Evolutionary conservation across 2,329 filamentous ascomycete genomes (phyloP), one percentile per base, ranked within the genome.

Genomic region (Fusarium tanahbumbuense): DNA sequence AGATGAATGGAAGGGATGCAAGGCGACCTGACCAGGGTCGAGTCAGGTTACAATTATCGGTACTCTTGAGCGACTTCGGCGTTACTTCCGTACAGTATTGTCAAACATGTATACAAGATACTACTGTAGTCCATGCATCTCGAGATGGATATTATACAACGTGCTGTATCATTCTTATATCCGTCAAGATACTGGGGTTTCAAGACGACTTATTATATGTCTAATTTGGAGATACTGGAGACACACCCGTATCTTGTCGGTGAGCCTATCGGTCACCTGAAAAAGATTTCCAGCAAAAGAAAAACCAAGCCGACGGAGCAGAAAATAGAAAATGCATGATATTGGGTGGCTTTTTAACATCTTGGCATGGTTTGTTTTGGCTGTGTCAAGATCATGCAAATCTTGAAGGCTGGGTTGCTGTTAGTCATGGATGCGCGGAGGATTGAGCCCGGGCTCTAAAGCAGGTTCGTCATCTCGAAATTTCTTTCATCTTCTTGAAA

Each of bases 361-460:
- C 63, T 71, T 67, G 69, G 60, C 64, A 62, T 47, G 52, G 41
- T 49, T 73, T 68, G 61, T 67, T 66, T 55, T 57, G 52, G 60
- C 64, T 75, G 72, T 73, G 72, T 74, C 72, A 75, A 71, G 63
- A 68, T 75, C 72, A 74, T 74, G 72, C 72, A 74, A 72, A 73
- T 67, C 41, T 45, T 55, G 42, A 54, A 50, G 57, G 44, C 41
- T 58, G 53, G 40, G 45, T 57, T 48, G 44, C 41, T 68, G 40
- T 75, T 75, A 73, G 72, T 74, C 72, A 74, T 71, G 34, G 34
- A 37, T 37, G 48, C 42, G 23, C 42, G 30, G 37, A 61, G 44
- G 47, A 56, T 60, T 61, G 42, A 64, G 53, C 68, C 46, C 30
- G 53, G 60, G 28, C 48, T 58, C 18, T 41, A 25, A 37, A 27